Base-by-base conservation (phyloP, 768 basidiomycete species). In the Russula griseocarnosa region DNA sequence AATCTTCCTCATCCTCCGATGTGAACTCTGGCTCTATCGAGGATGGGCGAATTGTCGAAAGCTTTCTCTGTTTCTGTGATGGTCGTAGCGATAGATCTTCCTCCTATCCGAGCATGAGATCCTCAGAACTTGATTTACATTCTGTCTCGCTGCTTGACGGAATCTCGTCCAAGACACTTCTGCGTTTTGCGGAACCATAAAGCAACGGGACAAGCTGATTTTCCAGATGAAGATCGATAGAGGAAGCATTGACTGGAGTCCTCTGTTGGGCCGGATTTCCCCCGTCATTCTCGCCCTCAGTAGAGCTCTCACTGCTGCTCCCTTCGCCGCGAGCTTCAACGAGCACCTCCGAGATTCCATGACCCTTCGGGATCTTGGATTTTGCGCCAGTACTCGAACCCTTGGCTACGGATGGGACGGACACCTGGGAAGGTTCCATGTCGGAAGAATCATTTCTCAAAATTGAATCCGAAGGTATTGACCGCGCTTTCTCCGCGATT, bases 111-210 rank as follows among this genome's bases (percentile, higher is more conserved):
- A 67, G 55, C 20, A 52, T 22, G 11, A 67, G 65, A 32, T 49
- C 46, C 24, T 68, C 67, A 32, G 34, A 20, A 20, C 51, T 63
- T 28, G 61, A 51, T 52, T 67, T 60, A 32, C 40, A 49, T 36
- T 26, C 57, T 3, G 61, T 46, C 34, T 64, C 60, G 38, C 61
- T 63, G 24, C 62, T 66, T 18, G 62, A 67, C 32, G 66, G 67
- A 24, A 68, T 59, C 24, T 68, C 67, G 10, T 68, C 66, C 38
- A 67, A 49, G 16, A 68, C 22, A 56, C 68, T 69, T 30, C 32
- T 50, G 10, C 53, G 34, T 55, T 58, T 56, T 42, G 38, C 55
- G 6, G 66, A 54, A 5, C 68, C 62, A 44, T 49, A 44, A 13
- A 69, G 46, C 57, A 69, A 44, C 26, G 66, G 56, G 28, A 36